A percentile compares a stretch with the other conserved stretches of the same genome.
phyloP scores from a whole-genome alignment of 331 rosid genomes.

The Erythrophleum ivorense region DNA sequence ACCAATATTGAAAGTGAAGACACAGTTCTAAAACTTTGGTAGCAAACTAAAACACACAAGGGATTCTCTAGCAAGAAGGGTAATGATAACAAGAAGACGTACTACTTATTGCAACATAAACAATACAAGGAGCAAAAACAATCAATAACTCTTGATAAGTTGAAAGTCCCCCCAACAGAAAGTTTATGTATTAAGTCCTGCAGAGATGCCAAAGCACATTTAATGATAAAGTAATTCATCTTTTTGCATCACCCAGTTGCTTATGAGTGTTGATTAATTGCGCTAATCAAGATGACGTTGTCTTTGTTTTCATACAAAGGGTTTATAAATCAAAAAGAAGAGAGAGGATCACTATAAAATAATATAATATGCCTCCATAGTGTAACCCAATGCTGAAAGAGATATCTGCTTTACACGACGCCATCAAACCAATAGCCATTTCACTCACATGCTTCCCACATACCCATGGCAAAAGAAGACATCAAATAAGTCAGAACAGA shows the following conservation, averaged over 20 bases:
- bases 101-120: slow-evolving; percentile 19
- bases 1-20: slow-evolving; percentile 27
- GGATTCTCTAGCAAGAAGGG: slow-evolving; percentile 11
- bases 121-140: slow-evolving; percentile 15
- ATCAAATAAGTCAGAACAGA: no score
- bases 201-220: slow-evolving; percentile 26
- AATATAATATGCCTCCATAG: no score
- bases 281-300: no score
- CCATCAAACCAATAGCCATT: no score
- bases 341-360: no score
- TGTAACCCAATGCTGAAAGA: no score
- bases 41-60: slow-evolving; percentile 19
- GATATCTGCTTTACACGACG: no score
- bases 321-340: no score
- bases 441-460: no score
- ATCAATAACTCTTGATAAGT: slow-evolving; percentile 11
- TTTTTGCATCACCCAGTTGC: slow-evolving; percentile 1
- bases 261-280: neutral
- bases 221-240: slow-evolving; percentile 8
- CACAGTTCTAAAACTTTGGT: slow-evolving; percentile 10
- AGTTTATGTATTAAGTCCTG: slow-evolving; percentile 5
- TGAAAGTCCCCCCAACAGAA: neutral
- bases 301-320: no score
- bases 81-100: slow-evolving; percentile 16
- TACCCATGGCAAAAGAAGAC: no score